phyloP scores from a whole-genome alignment of 352 stramenopile species.

The Thalassiosira livingstoniorum region DNA sequence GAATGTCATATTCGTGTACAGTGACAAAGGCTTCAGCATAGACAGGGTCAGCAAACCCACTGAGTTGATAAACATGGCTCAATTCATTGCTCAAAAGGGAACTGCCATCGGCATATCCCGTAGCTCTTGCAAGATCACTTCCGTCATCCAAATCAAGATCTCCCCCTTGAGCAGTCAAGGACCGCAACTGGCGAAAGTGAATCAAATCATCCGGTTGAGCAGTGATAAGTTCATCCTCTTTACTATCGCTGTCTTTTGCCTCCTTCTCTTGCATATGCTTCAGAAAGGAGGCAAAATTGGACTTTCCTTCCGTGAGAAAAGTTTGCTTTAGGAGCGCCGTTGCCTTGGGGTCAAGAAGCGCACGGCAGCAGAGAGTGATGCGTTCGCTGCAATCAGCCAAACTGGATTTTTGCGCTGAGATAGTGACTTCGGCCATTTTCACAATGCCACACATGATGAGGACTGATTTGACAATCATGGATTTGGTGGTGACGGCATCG shows the following conservation, averaged over 20 bases:
- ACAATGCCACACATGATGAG: slow-evolving; percentile 87
- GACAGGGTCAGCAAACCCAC: slow-evolving; percentile 98
- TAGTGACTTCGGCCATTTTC: slow-evolving; percentile 85
- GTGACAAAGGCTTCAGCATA: slow-evolving; percentile 99
- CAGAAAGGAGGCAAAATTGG: slow-evolving; percentile 79
- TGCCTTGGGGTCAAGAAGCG: slow-evolving; percentile 92
- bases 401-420: slow-evolving; percentile 82
- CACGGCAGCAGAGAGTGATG: slow-evolving; percentile 94
- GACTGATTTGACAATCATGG: slow-evolving; percentile 86
- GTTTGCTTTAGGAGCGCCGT: slow-evolving; percentile 75
- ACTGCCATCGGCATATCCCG: slow-evolving; percentile 88
- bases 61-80: slow-evolving; percentile 98
- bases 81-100: slow-evolving; percentile 89
- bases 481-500: slow-evolving; percentile 78
- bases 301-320: slow-evolving; percentile 75
- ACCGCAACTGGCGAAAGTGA: slow-evolving; percentile 96
- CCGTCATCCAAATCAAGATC: slow-evolving; percentile 99
- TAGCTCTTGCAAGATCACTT: slow-evolving; percentile 93
- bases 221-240: slow-evolving; percentile 57
- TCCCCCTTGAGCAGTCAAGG: slow-evolving; percentile 91
- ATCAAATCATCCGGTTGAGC: slow-evolving; percentile 94
- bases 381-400: slow-evolving; percentile 92
- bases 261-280: slow-evolving; percentile 73
- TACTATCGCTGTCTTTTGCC: slow-evolving; percentile 59
- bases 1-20: slow-evolving; percentile 99